Evolutionary conservation across 148 eudicot species (phyloP), one percentile per base, ranked within the genome.

Genomic region (Chenopodium formosanum): DNA sequence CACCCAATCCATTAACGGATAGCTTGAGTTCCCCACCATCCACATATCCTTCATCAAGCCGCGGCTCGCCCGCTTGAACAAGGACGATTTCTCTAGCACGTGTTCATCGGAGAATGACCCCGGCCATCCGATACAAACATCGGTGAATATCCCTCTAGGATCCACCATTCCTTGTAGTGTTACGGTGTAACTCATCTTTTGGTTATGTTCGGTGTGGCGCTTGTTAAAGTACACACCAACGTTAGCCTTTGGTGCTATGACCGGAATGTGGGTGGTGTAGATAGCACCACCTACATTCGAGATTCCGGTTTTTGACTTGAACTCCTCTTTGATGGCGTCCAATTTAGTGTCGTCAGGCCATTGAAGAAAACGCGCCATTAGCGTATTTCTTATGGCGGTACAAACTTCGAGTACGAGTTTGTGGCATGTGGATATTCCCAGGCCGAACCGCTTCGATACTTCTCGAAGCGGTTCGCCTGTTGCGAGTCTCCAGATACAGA

Each of bases 351-450:
- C 87, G n/a, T 90, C 87, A 0, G 97, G 97, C 97, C 97, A 94
- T 3, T 85, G 89, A 0, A 94, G 73, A 53, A 79, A 90, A 23
- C 88, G 91, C 0, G 85, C 88, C 95, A 92, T 92, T 16, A 94
- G 70, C 0, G 88, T 86, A 1, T 60, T 60, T 60, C 82, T 88
- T 1, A 94, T 94, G 0, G 95, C 97, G 4, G 88, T 13, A 53
- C 92, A 92, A 5, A 94, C 97, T 63, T 94, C 95, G 0, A 92
- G 84, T 0, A 94, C 92, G 0, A 94, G 86, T 62, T 94, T 94
- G 47, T 92, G 97, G 63, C 97, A 93, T 22, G 97, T 93, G 1
- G 95, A 91, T 9, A 93, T 91, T 8, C 97, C 97, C 1, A 93
- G 47, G 0, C 97, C 97, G 79, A 94, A 94, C 19, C 89, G 85